phyloP scores from a whole-genome alignment of 352 stramenopile species.

The Bremia lactucae region DNA sequence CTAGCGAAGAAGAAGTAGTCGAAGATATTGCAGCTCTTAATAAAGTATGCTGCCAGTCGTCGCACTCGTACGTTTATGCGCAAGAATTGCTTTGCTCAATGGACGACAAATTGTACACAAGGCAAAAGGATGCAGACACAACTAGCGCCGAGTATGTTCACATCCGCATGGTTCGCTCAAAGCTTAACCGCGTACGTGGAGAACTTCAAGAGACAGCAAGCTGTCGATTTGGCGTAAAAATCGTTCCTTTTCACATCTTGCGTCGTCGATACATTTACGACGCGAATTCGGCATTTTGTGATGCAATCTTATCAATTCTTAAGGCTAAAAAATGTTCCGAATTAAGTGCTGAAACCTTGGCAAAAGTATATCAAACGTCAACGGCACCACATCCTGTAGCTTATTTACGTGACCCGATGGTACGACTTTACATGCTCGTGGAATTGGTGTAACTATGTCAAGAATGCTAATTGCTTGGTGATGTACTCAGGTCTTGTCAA shows the following conservation, averaged over 20 bases:
- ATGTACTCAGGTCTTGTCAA: conserved; percentile 53
- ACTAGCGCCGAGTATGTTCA: conserved; percentile 25
- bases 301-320: conserved; percentile 65
- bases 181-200: conserved; percentile 58
- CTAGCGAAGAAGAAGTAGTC: conserved; percentile 63
- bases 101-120: conserved; percentile 50
- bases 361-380: conserved; percentile 48
- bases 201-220: conserved; percentile 68
- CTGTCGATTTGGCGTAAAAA: conserved; percentile 50
- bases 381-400: conserved; percentile 46
- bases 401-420: conserved; percentile 62
- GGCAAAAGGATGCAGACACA: conserved; percentile 29
- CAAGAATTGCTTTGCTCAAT: conserved; percentile 66
- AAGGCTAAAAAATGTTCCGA: conserved; percentile 70
- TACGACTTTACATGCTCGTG: conserved; percentile 12
- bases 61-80: conserved; percentile 76
- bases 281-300: conserved; percentile 41
- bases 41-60: conserved; percentile 79
- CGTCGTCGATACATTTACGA: conserved; percentile 53
- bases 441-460: background rate
- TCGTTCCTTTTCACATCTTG: conserved; percentile 66
- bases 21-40: conserved; percentile 64
- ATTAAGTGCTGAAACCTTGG: conserved; percentile 40
- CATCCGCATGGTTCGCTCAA: conserved; percentile 52
- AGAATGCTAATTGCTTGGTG: background rate